Evolutionary conservation across 805 yeast species (phyloP).

Genomic region (Candida schatavii): DNA sequence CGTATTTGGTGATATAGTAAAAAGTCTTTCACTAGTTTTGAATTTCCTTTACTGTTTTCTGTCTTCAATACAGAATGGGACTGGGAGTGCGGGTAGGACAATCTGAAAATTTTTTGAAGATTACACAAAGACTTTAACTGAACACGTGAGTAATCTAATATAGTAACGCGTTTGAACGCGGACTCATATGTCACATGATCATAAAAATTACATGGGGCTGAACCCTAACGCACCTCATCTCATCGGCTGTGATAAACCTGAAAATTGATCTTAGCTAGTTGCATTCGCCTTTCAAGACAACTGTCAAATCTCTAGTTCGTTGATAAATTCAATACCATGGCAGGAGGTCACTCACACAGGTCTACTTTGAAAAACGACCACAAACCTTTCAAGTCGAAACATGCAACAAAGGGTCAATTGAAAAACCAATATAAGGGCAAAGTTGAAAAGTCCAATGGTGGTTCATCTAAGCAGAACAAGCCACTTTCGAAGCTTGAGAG

Average conservation of each 20-base stretch:
- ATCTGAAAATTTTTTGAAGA: background rate
- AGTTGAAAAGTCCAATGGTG: constrained; percentile 61
- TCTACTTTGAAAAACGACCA: constrained; percentile 79
- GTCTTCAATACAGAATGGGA: no score
- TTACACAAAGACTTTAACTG: background rate
- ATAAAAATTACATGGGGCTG: no score
- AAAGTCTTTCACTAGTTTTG: no score
- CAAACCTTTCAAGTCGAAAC: constrained; percentile 88
- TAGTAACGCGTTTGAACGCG: background rate
- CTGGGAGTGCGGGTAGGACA: background rate
- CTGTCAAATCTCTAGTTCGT: no score
- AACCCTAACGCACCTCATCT: constrained; percentile 1
- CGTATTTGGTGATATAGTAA: constrained; percentile 1
- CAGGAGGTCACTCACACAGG: constrained; percentile 77
- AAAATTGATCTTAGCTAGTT: background rate
- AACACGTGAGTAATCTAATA: background rate
- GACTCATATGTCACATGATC: background rate
- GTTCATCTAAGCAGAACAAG: constrained; percentile 34
- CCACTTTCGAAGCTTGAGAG: constrained; percentile 56
- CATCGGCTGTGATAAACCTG: background rate
- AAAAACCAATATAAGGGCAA: constrained; percentile 83
- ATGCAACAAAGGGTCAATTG: constrained; percentile 82
- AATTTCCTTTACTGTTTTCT: no score
- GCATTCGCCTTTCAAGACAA: no score
- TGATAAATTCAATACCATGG: no score